Evolutionary conservation across 768 basidiomycete species (phyloP), one percentile per base, ranked within the genome.

Genomic region (Naganishia antarctica): DNA sequence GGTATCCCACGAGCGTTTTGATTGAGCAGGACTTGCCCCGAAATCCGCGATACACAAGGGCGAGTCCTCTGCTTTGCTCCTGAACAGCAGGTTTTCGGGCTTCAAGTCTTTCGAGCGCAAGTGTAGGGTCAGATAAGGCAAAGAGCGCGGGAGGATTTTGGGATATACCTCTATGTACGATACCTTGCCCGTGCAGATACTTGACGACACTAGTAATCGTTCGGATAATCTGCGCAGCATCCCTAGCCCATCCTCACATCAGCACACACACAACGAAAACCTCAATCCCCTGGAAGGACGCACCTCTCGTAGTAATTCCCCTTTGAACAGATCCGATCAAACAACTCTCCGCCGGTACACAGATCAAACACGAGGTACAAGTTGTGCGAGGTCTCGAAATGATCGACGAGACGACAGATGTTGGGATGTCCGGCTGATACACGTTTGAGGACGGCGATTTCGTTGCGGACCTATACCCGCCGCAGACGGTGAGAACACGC

Each of bases 11-110:
- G 53, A 21, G 26, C 18, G 51, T 8, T 12, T 7, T n/a, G 50
- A 34, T 3, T 15, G 50, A n/a, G 11, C 13, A 4, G 18, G 37
- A 73, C 87, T 87, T 64, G 96, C 82, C 18, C 93, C 94, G 75
- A 99, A 99, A 78, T 99, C 94, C 0, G 94, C 94, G 64, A 99
- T 86, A 86, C 96, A 90, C 71, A 99, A 87, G 72, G 94, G 92
- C 16, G 92, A 87, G 44, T 91, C 89, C 76, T 97, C 92, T 5
- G 84, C 87, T 69, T 84, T 83, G 16, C 88, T 87, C 63, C 89
- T 86, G 86, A 98, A 99, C 32, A 99, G 82, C 25, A 99, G 84
- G 79, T 99, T 99, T 80, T 99, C 94, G 3, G 94, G 94, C 79
- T 99, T 99, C 66, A 99, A 80, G 74, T 99, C 93, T 88, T 13